phyloP scores from a whole-genome alignment of 176 grass and related monocot genomes.

The Carex kokanica region DNA sequence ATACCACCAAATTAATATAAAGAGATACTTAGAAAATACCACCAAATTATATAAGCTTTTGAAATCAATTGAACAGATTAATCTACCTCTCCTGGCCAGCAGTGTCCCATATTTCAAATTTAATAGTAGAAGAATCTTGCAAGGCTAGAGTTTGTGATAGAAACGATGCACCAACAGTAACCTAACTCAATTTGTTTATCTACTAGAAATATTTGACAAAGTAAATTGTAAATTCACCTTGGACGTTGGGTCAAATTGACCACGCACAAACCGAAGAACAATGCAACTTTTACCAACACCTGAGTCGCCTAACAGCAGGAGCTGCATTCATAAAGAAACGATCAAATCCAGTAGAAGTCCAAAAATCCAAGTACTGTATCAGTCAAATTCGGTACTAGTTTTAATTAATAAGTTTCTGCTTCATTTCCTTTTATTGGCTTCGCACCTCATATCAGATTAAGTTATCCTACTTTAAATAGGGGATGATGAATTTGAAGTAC shows the following conservation, averaged over 20 bases:
- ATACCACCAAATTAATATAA: not conserved
- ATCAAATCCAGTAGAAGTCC: slow-evolving; percentile 9
- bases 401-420: not conserved
- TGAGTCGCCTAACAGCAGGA: slow-evolving; percentile 89
- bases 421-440: not conserved
- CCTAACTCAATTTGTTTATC: slow-evolving; percentile 37
- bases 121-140: slow-evolving; percentile 76
- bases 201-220: slow-evolving; percentile 1
- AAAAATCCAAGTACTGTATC: not conserved
- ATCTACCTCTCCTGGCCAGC: slow-evolving; percentile 89
- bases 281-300: slow-evolving; percentile 98
- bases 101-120: slow-evolving; percentile 99
- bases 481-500: not conserved
- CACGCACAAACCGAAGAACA: slow-evolving; percentile 96
- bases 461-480: not conserved
- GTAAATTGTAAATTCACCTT: slow-evolving; percentile 50
- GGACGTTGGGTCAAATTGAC: slow-evolving; percentile 89
- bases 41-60: slow-evolving; percentile 1
- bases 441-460: not conserved
- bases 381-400: not conserved
- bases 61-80: slow-evolving; percentile 14
- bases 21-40: not conserved
- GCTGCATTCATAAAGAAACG: slow-evolving; percentile 32
- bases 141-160: slow-evolving; percentile 94
- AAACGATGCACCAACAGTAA: slow-evolving; percentile 93